phyloP scores from a whole-genome alignment of 768 basidiomycete genomes.

The Trametes elegans region DNA sequence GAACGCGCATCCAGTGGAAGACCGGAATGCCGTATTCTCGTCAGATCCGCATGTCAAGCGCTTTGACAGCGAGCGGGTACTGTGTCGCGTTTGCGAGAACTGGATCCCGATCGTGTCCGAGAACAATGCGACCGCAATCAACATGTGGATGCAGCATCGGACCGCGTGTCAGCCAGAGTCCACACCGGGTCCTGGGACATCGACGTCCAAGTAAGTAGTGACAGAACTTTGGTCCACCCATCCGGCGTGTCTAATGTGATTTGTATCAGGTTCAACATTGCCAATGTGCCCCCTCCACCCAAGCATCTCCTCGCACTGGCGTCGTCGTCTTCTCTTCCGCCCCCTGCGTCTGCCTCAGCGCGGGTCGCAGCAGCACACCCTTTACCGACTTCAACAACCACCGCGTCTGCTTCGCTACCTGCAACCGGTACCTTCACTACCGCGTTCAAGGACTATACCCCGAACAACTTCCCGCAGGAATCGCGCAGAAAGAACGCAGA shows the following conservation, averaged over 20 bases:
- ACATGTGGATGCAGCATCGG: slow-evolving; percentile 65
- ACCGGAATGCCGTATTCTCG: slow-evolving; percentile 55
- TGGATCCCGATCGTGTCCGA: slow-evolving; percentile 65
- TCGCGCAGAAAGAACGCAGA: slow-evolving; percentile 75
- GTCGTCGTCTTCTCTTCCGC: slow-evolving; percentile 28
- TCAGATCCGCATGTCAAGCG: slow-evolving; percentile 73
- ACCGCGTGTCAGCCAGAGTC: slow-evolving; percentile 47
- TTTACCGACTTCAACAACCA: too few species aligned
- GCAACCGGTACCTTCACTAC: slow-evolving; percentile 17
- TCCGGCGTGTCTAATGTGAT: background rate
- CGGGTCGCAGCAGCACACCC: too few species aligned
- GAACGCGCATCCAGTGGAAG: slow-evolving; percentile 49
- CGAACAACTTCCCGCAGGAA: slow-evolving; percentile 58
- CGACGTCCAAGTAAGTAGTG: slow-evolving; percentile 16
- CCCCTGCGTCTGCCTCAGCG: slow-evolving; percentile 3
- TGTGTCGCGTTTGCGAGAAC: slow-evolving; percentile 65
- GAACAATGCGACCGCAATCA: slow-evolving; percentile 59
- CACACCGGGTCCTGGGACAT: slow-evolving; percentile 14
- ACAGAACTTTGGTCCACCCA: too few species aligned
- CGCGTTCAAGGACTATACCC: slow-evolving; percentile 58
- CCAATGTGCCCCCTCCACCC: slow-evolving; percentile 33
- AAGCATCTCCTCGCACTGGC: slow-evolving; percentile 34
- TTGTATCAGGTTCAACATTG: slow-evolving; percentile 19
- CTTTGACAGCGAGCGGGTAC: slow-evolving; percentile 68
- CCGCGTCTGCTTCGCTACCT: slow-evolving; percentile 1